phyloP scores from a whole-genome alignment of 2,329 filamentous ascomycete species.

The Penicillium griseofulvum region DNA sequence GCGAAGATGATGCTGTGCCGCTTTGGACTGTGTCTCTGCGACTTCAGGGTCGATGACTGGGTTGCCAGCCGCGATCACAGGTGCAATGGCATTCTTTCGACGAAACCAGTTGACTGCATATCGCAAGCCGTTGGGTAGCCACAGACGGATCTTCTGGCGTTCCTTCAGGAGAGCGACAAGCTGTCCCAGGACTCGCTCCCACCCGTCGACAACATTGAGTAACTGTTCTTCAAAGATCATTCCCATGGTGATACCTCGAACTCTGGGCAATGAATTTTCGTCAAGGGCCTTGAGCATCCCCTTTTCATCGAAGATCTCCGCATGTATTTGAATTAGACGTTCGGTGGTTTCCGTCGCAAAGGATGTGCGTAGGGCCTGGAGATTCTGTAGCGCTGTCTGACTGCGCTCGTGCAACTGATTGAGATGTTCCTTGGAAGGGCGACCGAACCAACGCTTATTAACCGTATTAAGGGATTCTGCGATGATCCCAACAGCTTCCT shows the following conservation, averaged over 20 bases:
- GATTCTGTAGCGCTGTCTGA: constrained; percentile 19
- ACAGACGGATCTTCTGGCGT: constrained; percentile 39
- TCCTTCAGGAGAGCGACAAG: constrained; percentile 38
- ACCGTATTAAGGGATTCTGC: constrained; percentile 30
- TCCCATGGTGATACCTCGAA: constrained; percentile 45
- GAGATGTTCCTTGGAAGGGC: constrained; percentile 20
- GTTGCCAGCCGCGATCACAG: constrained; percentile 18
- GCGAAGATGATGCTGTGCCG: constrained; percentile 38
- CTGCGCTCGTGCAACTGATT: constrained; percentile 22
- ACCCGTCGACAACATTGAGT: constrained; percentile 24
- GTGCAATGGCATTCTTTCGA: constrained; percentile 25
- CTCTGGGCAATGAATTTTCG: constrained; percentile 21
- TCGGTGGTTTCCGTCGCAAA: constrained; percentile 41
- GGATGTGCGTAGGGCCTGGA: constrained; percentile 26
- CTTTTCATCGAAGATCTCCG: constrained; percentile 44
- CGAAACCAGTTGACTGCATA: constrained; percentile 44
- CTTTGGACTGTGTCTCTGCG: constrained; percentile 33
- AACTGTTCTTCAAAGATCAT: constrained; percentile 52
- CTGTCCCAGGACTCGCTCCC: constrained; percentile 39
- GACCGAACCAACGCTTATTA: constrained; percentile 31
- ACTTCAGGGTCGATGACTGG: constrained; percentile 26
- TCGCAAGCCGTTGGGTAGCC: constrained; percentile 44
- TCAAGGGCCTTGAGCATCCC: constrained; percentile 36
- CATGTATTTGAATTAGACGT: constrained; percentile 41
- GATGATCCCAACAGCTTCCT: constrained; percentile 22